These are phyloP conservation scores for Amaranthus cruentus DNA, from an alignment of 148 eudicot genomes.

Conservation along the genomic window DNA sequence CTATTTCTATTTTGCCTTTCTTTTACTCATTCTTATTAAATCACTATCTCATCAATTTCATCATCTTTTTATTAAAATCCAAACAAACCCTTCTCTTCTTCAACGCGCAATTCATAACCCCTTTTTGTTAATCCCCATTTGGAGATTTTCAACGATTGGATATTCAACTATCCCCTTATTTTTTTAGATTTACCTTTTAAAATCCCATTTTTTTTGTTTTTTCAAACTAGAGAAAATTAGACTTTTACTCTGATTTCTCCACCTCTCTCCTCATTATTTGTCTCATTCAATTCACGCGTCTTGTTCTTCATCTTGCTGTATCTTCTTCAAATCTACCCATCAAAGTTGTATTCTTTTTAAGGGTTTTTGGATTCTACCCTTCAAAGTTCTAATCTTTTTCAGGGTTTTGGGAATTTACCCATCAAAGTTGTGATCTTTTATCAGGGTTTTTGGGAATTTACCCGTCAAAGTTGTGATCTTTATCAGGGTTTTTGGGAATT, in stretches of 20 bases:
- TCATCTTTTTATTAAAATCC: background rate
- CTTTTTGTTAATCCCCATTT: background rate
- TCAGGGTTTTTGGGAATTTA: background rate
- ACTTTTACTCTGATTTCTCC: background rate
- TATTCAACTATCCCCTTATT: background rate
- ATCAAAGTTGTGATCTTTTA: background rate
- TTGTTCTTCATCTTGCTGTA: background rate
- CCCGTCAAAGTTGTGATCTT: background rate
- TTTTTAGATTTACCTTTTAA: background rate
- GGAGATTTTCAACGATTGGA: background rate
- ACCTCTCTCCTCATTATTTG: constrained; percentile 1
- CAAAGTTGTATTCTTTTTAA: background rate
- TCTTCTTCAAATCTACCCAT: background rate
- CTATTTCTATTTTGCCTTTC: background rate
- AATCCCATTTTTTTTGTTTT: background rate
- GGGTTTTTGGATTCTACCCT: too few species aligned
- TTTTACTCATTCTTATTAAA: background rate
- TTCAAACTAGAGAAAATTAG: constrained; percentile 9
- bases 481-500: too few species aligned
- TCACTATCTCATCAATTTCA: constrained; percentile 4
- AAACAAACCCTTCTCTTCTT: background rate
- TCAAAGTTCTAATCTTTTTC: too few species aligned
- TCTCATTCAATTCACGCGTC: constrained; percentile 19
- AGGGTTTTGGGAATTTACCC: background rate
- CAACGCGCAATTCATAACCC: constrained; percentile 7